Percentiles rank a stretch among this genome's conserved stretches.
Evolutionary conservation across 306 rosid species (phyloP).

Genomic region (Herpetospermum pedunculosum): DNA sequence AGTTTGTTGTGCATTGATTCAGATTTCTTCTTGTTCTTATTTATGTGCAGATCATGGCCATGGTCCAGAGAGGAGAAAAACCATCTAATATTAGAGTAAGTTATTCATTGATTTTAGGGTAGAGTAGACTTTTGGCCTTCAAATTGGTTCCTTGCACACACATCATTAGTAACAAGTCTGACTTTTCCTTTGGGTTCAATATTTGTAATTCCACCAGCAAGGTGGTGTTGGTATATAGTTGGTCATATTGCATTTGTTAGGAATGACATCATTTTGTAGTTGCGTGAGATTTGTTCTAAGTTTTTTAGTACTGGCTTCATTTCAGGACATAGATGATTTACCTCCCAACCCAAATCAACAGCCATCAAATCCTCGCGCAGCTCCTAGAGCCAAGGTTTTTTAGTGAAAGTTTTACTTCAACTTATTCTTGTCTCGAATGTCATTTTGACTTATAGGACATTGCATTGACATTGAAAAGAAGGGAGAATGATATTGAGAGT

Average conservation of each 20-base stretch:
- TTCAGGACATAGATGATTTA: slow-evolving; percentile 61
- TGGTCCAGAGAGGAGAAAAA: slow-evolving; percentile 89
- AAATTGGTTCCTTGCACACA: neutral
- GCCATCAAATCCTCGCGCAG: slow-evolving; percentile 60
- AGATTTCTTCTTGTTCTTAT: neutral
- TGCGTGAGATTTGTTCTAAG: slow-evolving; percentile 10
- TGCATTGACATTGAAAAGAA: neutral
- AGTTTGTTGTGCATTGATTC: neutral
- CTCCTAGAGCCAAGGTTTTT: slow-evolving; percentile 54
- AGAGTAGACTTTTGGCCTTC: neutral
- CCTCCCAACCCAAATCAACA: slow-evolving; percentile 68
- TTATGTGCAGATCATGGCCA: slow-evolving; percentile 72
- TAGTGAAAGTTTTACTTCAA: neutral
- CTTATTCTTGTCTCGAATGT: neutral
- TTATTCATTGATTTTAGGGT: neutral
- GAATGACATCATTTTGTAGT: neutral
- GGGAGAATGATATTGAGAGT: neutral
- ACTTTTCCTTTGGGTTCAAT: neutral
- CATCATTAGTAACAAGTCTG: neutral
- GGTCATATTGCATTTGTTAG: neutral
- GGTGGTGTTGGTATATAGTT: neutral
- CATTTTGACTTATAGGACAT: neutral
- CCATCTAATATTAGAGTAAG: slow-evolving; percentile 74
- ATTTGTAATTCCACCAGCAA: neutral
- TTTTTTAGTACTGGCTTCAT: slow-evolving; percentile 13